Evolutionary conservation across 441 rosid species (phyloP).

Genomic region (Populus trichocarpa): DNA sequence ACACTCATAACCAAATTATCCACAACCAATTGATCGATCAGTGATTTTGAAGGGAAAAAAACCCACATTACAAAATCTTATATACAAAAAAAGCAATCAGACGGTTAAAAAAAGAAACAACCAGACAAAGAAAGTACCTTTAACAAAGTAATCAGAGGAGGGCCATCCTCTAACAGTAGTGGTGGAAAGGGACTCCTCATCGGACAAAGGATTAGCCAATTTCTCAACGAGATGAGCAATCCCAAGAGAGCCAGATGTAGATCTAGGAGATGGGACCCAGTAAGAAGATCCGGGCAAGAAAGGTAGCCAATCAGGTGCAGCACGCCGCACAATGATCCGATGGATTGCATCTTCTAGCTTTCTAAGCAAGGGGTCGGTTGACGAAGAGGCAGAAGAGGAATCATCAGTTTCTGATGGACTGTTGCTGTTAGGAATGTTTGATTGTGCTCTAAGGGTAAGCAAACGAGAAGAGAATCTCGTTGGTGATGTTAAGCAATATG

Average conservation of each 20-base stretch:
- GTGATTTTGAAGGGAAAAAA: background rate
- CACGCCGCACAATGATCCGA: constrained; percentile 73
- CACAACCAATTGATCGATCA: background rate
- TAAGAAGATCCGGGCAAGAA: constrained; percentile 82
- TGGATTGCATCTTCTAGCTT: constrained; percentile 91
- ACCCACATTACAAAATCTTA: background rate
- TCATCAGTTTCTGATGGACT: constrained; percentile 26
- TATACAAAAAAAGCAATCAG: background rate
- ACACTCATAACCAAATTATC: background rate
- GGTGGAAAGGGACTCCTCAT: constrained; percentile 53
- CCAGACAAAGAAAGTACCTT: constrained; percentile 37
- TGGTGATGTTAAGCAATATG: constrained; percentile 8
- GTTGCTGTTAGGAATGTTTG: constrained; percentile 32
- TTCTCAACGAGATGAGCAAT: constrained; percentile 68
- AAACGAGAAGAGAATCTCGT: constrained; percentile 30
- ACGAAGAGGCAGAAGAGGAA: constrained; percentile 13
- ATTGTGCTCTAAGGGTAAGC: constrained; percentile 41
- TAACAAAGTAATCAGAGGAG: constrained; percentile 69
- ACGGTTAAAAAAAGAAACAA: background rate
- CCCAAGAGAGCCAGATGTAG: constrained; percentile 41
- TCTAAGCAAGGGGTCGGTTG: constrained; percentile 53
- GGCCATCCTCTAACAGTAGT: constrained; percentile 82
- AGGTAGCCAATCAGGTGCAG: constrained; percentile 96
- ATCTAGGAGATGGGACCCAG: constrained; percentile 81
- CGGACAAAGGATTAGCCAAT: constrained; percentile 54